Conservation (phyloP, 805 yeast species). For the Candida arabinofermentans region DNA sequence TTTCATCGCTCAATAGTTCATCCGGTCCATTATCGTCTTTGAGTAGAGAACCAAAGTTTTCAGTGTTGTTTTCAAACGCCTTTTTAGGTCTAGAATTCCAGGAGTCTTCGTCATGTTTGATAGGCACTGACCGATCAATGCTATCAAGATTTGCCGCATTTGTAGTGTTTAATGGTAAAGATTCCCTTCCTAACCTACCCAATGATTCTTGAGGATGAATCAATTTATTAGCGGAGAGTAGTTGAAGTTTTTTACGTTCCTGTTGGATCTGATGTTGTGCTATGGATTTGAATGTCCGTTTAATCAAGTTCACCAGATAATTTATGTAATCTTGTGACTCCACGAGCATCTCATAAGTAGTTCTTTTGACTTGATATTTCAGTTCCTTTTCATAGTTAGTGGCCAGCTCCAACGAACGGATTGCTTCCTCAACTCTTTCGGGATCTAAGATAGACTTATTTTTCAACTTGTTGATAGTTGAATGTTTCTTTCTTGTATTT, state of each 20-base stretch:
- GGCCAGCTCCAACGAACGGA: constrained; percentile 73
- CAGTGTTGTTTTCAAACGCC: constrained; percentile 14
- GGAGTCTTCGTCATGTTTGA: constrained; percentile 22
- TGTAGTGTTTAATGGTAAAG: constrained; percentile 35
- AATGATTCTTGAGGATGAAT: constrained; percentile 37
- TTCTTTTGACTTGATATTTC: constrained; percentile 71
- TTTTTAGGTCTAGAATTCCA: constrained; percentile 34
- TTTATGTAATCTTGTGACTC: constrained; percentile 62
- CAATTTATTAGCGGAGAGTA: constrained; percentile 57
- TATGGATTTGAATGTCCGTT: constrained; percentile 50
- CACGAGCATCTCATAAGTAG: constrained; percentile 78
- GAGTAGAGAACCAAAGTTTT: constrained; percentile 4
- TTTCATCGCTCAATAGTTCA: constrained; percentile 22
- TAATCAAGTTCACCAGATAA: constrained; percentile 50
- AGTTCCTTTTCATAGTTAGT: constrained; percentile 71
- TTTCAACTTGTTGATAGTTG: constrained; percentile 66
- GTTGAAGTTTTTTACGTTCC: constrained; percentile 73
- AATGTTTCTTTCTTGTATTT: constrained; percentile 64
- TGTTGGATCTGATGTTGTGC: constrained; percentile 75
- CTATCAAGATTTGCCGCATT: background rate
- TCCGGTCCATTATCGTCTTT: constrained; percentile 6
- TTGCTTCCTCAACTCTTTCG: constrained; percentile 84
- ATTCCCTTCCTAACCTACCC: constrained; percentile 75
- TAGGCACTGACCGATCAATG: background rate
- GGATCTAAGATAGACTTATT: constrained; percentile 77